A percentile compares a stretch with the other conserved stretches of the same genome.
Conservation (phyloP, 2,329 filamentous ascomycete species). For the Nemania abortiva region DNA sequence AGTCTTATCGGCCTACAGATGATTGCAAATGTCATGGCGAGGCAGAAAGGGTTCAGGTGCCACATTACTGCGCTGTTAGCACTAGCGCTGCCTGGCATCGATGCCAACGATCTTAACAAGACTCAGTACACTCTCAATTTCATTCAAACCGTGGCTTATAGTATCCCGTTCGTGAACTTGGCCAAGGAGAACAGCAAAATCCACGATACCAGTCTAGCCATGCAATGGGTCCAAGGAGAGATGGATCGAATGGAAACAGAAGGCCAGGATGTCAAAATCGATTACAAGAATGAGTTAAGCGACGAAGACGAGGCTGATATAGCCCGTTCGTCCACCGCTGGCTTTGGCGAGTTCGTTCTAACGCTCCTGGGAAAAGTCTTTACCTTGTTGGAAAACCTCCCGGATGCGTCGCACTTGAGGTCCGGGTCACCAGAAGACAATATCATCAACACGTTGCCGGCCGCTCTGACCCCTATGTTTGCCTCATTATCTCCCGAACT, state of each 20-base stretch:
- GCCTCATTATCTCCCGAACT: constrained; percentile 91
- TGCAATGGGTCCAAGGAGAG: constrained; percentile 94
- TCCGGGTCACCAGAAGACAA: constrained; percentile 96
- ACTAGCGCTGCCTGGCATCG: constrained; percentile 91
- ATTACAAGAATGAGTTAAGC: constrained; percentile 84
- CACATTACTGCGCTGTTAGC: constrained; percentile 96
- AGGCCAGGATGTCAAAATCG: constrained; percentile 84
- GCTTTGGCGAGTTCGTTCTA: constrained; percentile 91
- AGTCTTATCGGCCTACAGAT: constrained; percentile 93
- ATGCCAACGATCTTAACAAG: constrained; percentile 97
- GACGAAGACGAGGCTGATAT: constrained; percentile 91
- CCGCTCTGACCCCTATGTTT: constrained; percentile 89
- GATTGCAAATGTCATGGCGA: constrained; percentile 89
- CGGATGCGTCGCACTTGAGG: constrained; percentile 87
- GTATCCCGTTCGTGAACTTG: constrained; percentile 90
- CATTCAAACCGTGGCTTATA: constrained; percentile 95
- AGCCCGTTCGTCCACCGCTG: constrained; percentile 91
- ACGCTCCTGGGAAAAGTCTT: constrained; percentile 95
- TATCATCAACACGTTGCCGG: constrained; percentile 93
- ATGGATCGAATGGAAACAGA: constrained; percentile 94
- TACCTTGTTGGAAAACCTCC: constrained; percentile 92
- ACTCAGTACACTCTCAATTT: constrained; percentile 94
- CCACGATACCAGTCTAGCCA: constrained; percentile 80
- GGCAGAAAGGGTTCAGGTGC: constrained; percentile 95
- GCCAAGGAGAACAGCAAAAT: constrained; percentile 75